phyloP scores from a whole-genome alignment of 1,139 yeast species.

The Scheffersomyces stambukii region DNA sequence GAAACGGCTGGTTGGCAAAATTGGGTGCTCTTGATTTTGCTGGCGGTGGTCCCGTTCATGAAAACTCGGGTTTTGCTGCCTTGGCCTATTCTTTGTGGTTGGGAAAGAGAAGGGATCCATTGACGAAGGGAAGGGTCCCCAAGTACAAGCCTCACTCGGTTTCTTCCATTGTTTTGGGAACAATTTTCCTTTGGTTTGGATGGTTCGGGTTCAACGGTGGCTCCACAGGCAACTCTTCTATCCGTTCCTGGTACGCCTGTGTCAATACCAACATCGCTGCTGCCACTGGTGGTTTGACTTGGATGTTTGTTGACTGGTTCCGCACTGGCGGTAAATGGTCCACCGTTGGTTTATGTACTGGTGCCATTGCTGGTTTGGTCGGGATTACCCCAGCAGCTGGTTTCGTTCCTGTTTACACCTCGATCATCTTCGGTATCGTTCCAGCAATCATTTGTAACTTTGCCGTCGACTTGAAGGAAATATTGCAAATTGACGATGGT shows the following conservation, averaged over 20 bases:
- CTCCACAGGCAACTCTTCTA: slow-evolving; percentile 85
- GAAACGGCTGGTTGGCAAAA: slow-evolving; percentile 78
- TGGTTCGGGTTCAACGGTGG: slow-evolving; percentile 99
- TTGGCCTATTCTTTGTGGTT: slow-evolving; percentile 84
- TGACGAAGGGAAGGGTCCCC: slow-evolving; percentile 66
- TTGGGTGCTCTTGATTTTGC: slow-evolving; percentile 93
- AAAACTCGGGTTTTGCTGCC: slow-evolving; percentile 92
- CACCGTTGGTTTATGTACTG: slow-evolving; percentile 89
- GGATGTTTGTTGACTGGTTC: slow-evolving; percentile 90
- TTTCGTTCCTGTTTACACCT: slow-evolving; percentile 84
- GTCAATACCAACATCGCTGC: slow-evolving; percentile 94
- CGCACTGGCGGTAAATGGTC: slow-evolving; percentile 92
- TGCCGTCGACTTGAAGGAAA: slow-evolving; percentile 74
- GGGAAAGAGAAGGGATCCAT: slow-evolving; percentile 88
- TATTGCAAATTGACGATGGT: slow-evolving; percentile 86
- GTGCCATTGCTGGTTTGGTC: slow-evolving; percentile 90
- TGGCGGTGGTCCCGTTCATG: slow-evolving; percentile 98
- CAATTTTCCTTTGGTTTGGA: slow-evolving; percentile 93
- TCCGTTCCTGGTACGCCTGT: slow-evolving; percentile 91
- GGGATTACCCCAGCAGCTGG: slow-evolving; percentile 99
- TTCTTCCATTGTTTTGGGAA: slow-evolving; percentile 86
- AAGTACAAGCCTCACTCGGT: slow-evolving; percentile 91
- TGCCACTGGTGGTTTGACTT: slow-evolving; percentile 82
- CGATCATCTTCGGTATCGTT: slow-evolving; percentile 77
- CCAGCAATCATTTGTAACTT: slow-evolving; percentile 79